Evolutionary conservation across 257 asterid genomes (phyloP), one percentile per base, ranked within the genome.

Genomic region (Nicotiana benthamiana): DNA sequence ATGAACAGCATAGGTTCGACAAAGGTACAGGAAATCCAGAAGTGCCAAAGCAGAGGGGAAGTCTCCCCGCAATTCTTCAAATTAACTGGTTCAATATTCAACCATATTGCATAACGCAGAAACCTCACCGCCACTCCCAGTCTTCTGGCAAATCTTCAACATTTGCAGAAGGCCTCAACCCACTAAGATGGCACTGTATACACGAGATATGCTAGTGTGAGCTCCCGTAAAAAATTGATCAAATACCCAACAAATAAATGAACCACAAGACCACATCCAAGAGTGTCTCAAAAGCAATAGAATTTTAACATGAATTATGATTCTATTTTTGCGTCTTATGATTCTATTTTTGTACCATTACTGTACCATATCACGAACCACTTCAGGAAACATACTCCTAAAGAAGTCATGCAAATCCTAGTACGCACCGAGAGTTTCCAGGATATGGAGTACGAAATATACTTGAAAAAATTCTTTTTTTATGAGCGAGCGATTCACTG

Each of bases 101-200:
- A 79, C 34, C 56, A 66, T 28, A 67, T 79, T 5, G 75, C 53
- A 77, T 24, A 79, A 28, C 62, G 26, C 27, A 9, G 27, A 57
- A 61, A 32, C 28, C 24, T 46, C 54, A 24, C 40, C 26, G 43
- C 13, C 72, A 9, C 68, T 79, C 30, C 26, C 24, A 10, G 26
- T 9, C 59, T 54, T 77, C 67, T 18, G n/a, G 78, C 11, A 30
- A 22, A 59, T n/a, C 72, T 77, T n/a, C 36, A 56, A 46, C 78
- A 72, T 46, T 24, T 56, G 57, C 81, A 11, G 68, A 16, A 40
- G 82, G 28, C 16, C 60, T 32, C 75, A 22, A 22, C 30, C 18
- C 75, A 6, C 51, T 79, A 79, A 15, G 82, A 79, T 62, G 82
- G 82, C 82, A 79, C 82, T 79, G 82, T 75, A 62, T 24, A 72